These are phyloP conservation scores for Grosmannia clavigera DNA, from an alignment of 2,329 filamentous ascomycete genomes.

Conservation along the genomic window DNA sequence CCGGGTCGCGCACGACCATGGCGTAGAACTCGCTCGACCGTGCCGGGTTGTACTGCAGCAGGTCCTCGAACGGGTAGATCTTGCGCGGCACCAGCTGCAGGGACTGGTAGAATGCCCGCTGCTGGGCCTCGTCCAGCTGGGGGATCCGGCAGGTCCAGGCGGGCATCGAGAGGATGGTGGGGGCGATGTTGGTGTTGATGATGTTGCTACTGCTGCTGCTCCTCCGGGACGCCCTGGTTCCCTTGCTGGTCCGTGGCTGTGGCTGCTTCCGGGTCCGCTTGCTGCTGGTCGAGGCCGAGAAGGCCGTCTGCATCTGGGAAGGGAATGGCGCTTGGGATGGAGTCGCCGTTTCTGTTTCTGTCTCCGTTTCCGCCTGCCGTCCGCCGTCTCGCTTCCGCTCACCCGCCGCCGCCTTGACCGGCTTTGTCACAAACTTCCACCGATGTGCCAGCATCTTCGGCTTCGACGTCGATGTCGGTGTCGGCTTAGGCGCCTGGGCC, in stretches of 20 bases:
- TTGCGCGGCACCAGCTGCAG: constrained; percentile 17
- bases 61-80: constrained; percentile 21
- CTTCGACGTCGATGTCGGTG: no score
- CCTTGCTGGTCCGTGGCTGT: not conserved
- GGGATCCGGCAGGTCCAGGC: constrained; percentile 10
- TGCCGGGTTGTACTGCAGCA: constrained; percentile 20
- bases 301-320: not conserved
- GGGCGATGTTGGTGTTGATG: not conserved
- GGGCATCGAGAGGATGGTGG: constrained; percentile 5
- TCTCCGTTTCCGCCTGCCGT: not conserved
- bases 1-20: constrained; percentile 15
- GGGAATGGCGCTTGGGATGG: not conserved
- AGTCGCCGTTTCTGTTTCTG: not conserved
- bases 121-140: constrained; percentile 14
- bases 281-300: not conserved
- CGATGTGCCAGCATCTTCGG: constrained; percentile 11
- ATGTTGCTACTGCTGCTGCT: not conserved
- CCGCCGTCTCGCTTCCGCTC: not conserved
- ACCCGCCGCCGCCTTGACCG: constrained; percentile 1
- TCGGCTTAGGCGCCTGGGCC: no score
- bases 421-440: constrained; percentile 17
- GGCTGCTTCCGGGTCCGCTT: not conserved
- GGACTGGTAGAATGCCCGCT: constrained; percentile 18
- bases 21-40: constrained; percentile 16
- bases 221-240: not conserved